phyloP scores from a whole-genome alignment of 768 basidiomycete species.

The Kondoa malvinella region DNA sequence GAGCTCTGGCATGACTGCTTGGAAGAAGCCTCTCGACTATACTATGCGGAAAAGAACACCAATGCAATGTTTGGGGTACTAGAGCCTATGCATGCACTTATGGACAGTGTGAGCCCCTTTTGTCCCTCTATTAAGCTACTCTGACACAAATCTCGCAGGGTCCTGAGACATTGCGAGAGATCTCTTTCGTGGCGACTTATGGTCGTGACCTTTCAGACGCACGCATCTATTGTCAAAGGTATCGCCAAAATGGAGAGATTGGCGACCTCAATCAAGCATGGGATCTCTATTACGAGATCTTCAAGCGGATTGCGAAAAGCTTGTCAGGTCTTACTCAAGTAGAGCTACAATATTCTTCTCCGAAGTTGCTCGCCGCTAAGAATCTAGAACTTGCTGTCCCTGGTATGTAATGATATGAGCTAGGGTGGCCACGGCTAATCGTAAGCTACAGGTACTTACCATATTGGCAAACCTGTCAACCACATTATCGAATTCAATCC shows the following conservation, averaged over 20 bases:
- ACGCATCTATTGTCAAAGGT: conserved; percentile 72
- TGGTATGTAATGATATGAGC: too few relatives aligned
- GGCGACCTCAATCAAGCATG: conserved; percentile 89
- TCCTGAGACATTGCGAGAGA: conserved; percentile 82
- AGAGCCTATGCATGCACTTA: conserved; percentile 78
- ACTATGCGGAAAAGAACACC: conserved; percentile 92
- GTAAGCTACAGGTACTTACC: too few relatives aligned
- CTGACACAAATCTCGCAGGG: conserved; percentile 41
- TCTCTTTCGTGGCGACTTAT: conserved; percentile 83
- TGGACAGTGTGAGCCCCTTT: conserved; percentile 57
- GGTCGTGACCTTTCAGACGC: conserved; percentile 84
- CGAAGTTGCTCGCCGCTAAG: conserved; percentile 67
- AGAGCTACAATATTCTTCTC: conserved; percentile 94
- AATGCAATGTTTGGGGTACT: conserved; percentile 89
- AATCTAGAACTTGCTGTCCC: conserved; percentile 92
- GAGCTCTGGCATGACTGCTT: conserved; percentile 97
- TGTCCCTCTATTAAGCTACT: neutral
- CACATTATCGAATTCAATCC: conserved; percentile 68
- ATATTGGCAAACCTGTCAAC: conserved; percentile 66
- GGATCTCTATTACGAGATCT: conserved; percentile 99
- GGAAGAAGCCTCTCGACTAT: conserved; percentile 88
- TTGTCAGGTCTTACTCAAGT: conserved; percentile 61
- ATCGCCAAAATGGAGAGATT: conserved; percentile 66
- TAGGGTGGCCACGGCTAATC: too few relatives aligned
- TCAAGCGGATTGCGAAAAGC: conserved; percentile 90